phyloP scores from a whole-genome alignment of 2,329 filamentous ascomycete species.

The Hypomyces rosellus region DNA sequence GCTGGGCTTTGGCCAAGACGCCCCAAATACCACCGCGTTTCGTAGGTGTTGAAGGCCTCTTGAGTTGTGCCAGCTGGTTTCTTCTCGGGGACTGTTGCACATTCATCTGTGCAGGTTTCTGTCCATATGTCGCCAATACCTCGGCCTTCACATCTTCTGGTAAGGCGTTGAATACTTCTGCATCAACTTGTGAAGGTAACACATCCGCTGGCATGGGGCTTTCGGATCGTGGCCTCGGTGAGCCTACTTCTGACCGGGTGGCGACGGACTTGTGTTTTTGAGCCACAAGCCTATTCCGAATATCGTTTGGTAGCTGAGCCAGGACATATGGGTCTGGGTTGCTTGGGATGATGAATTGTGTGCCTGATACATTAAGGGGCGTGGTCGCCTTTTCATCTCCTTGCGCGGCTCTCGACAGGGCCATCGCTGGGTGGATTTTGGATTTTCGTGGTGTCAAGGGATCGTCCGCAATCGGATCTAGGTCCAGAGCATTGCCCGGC shows the following conservation, averaged over 20 bases:
- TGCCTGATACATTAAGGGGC: constrained; percentile 73
- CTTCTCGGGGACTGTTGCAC: constrained; percentile 51
- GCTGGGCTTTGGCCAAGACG: constrained; percentile 40
- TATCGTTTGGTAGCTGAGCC: constrained; percentile 76
- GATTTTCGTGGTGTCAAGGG: constrained; percentile 47
- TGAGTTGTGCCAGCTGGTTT: constrained; percentile 43
- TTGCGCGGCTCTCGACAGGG: constrained; percentile 43
- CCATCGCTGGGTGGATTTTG: constrained; percentile 47
- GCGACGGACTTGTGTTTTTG: constrained; percentile 37
- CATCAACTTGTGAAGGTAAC: constrained; percentile 76
- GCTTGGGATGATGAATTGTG: constrained; percentile 84
- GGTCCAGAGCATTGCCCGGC: constrained; percentile 24
- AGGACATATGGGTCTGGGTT: constrained; percentile 78
- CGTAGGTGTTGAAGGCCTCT: constrained; percentile 55
- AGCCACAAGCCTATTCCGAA: constrained; percentile 66
- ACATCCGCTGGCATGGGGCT: constrained; percentile 32
- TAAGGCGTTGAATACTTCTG: constrained; percentile 73
- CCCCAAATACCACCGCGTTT: constrained; percentile 50
- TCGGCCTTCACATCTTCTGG: constrained; percentile 83
- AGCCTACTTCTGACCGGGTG: constrained; percentile 22
- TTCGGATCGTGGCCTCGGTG: constrained; percentile 28
- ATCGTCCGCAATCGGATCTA: constrained; percentile 51
- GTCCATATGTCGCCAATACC: constrained; percentile 65
- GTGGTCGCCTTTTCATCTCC: constrained; percentile 52
- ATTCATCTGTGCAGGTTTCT: constrained; percentile 27